phyloP scores from a whole-genome alignment of 1,139 yeast species.

The Hansenula anomala region DNA sequence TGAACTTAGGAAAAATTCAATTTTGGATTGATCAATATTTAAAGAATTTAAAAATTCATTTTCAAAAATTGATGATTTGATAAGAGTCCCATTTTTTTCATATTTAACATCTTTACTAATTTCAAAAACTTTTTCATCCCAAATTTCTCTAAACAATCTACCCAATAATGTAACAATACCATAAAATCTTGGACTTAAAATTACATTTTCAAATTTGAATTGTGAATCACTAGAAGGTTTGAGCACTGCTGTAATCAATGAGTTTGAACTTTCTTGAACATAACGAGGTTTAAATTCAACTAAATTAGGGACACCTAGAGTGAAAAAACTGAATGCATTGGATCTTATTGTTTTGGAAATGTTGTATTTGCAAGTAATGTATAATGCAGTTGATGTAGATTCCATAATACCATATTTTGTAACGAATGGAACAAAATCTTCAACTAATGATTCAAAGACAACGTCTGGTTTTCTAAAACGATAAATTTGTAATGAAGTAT shows the following conservation, averaged over 20 bases:
- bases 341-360: constrained; percentile 45
- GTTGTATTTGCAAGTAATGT: constrained; percentile 72
- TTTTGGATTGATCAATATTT: constrained; percentile 44
- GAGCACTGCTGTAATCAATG: constrained; percentile 5
- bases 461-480: constrained; percentile 78
- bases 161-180: constrained; percentile 82
- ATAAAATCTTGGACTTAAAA: constrained; percentile 86
- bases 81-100: constrained; percentile 31
- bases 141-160: constrained; percentile 69
- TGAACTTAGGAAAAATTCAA: constrained; percentile 66
- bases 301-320: constrained; percentile 32
- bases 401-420: constrained; percentile 62
- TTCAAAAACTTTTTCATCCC: constrained; percentile 71
- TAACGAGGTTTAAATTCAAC: constrained; percentile 32
- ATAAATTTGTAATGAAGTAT: constrained; percentile 70
- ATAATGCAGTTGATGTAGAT: constrained; percentile 82
- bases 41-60: constrained; percentile 22
- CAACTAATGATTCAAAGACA: constrained; percentile 63
- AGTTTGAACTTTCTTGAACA: constrained; percentile 5
- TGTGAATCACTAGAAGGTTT: neutral
- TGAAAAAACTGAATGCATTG: constrained; percentile 32
- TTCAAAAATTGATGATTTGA: constrained; percentile 22
- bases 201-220: constrained; percentile 57
- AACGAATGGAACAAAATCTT: constrained; percentile 50
- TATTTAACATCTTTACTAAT: constrained; percentile 38